Conservation (phyloP, 176 grass and related monocot genomes). For the Cenchrus fungigraminus region DNA sequence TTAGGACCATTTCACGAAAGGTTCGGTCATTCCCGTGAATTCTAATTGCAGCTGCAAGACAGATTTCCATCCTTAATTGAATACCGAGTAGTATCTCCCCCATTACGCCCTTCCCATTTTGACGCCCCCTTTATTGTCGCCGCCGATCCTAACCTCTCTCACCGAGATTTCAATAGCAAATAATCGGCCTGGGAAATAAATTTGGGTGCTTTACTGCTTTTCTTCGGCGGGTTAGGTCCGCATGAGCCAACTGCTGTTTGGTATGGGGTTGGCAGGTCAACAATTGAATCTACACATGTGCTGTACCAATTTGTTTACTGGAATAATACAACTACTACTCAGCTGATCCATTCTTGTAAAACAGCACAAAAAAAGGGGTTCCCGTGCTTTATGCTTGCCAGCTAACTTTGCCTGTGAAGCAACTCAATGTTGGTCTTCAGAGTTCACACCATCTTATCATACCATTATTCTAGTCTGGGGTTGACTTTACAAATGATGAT, state of each 20-base stretch:
- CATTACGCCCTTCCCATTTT: not conserved
- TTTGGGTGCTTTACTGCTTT: constrained; percentile 17
- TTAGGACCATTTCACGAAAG: not conserved
- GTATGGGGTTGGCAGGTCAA: constrained; percentile 20
- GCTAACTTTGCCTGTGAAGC: not conserved
- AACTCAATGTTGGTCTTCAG: constrained; percentile 9
- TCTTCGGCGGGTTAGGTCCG: not conserved
- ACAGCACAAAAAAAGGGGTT: not conserved
- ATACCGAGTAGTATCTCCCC: not conserved
- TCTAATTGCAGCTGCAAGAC: not conserved
- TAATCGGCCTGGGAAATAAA: not conserved
- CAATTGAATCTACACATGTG: not conserved
- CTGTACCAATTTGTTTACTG: not conserved
- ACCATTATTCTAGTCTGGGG: not conserved
- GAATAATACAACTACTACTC: not conserved
- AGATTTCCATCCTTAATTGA: not conserved
- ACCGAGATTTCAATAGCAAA: not conserved
- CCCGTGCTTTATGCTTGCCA: constrained; percentile 1
- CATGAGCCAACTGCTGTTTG: constrained; percentile 27
- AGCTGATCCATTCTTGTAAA: not conserved
- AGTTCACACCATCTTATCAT: not conserved
- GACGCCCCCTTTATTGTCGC: not conserved
- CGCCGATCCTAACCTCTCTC: not conserved
- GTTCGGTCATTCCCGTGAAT: not conserved
- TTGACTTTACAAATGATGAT: constrained; percentile 7